phyloP scores from a whole-genome alignment of 306 rosid species.

The Vachellia collinsii region DNA sequence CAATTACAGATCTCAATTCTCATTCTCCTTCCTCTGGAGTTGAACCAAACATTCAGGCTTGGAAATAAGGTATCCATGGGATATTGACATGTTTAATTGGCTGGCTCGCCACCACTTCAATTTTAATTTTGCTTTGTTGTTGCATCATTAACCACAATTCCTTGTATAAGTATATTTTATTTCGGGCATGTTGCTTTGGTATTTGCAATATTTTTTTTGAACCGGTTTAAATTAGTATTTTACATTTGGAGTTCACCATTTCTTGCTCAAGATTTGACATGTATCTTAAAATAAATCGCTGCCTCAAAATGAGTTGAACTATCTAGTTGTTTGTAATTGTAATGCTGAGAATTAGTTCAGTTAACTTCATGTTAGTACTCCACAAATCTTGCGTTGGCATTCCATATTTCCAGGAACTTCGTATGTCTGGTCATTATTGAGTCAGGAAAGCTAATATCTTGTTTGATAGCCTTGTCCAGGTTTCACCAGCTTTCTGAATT shows the following conservation, averaged over 20 bases:
- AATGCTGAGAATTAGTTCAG: background rate
- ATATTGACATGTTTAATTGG: background rate
- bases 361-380: background rate
- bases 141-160: background rate
- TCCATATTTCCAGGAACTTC: slow-evolving; percentile 1
- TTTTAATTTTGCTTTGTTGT: background rate
- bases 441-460: slow-evolving; percentile 36
- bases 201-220: background rate
- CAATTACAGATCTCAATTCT: background rate
- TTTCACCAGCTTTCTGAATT: slow-evolving; percentile 93
- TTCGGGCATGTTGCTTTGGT: background rate
- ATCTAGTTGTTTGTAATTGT: background rate
- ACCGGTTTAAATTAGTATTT: background rate
- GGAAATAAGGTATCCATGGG: background rate
- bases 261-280: background rate
- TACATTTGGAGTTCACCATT: background rate
- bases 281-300: background rate
- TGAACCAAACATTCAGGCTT: background rate
- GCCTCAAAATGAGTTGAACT: slow-evolving; percentile 3
- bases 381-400: background rate
- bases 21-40: background rate
- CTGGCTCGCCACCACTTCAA: background rate
- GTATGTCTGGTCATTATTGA: background rate
- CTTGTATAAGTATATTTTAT: background rate
- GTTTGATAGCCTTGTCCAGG: slow-evolving; percentile 53